A percentile compares a stretch with the other conserved stretches of the same genome.
Evolutionary conservation across 106 monocot genomes (phyloP).

Genomic region (Platanthera guangdongensis): DNA sequence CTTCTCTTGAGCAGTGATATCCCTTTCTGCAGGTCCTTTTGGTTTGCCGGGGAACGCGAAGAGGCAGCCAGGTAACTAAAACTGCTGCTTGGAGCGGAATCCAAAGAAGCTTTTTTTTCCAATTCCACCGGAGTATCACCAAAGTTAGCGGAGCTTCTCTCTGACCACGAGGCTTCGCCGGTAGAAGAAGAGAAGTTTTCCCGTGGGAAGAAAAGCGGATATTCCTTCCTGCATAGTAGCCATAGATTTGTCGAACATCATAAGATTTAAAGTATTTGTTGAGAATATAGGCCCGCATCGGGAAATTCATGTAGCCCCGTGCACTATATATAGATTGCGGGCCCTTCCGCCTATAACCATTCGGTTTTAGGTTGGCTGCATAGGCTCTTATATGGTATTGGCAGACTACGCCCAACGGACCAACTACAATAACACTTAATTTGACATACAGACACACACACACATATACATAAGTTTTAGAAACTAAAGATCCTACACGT

Average conservation of each 20-base stretch:
- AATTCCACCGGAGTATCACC: constrained; percentile 83
- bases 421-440: too few relatives aligned
- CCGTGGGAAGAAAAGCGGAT: constrained; percentile 84
- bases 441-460: too few relatives aligned
- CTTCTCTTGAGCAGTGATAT: constrained; percentile 91
- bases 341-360: too few relatives aligned
- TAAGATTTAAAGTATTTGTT: neutral
- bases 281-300: too few relatives aligned
- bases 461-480: too few relatives aligned
- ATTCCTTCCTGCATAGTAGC: constrained; percentile 60
- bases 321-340: too few relatives aligned
- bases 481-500: too few relatives aligned
- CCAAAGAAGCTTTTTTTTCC: constrained; percentile 53
- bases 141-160: constrained; percentile 70
- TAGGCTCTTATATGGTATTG: too few relatives aligned
- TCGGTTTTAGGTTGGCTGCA: too few relatives aligned
- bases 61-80: constrained; percentile 59
- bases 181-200: constrained; percentile 59
- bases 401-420: too few relatives aligned
- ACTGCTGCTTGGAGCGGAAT: constrained; percentile 35
- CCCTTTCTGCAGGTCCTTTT: constrained; percentile 87
- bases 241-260: neutral
- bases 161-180: constrained; percentile 83
- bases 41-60: constrained; percentile 58
- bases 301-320: too few relatives aligned